Base-by-base conservation (phyloP, 1,284 basidiomycete genomes). In the Papiliotrema flavescens region DNA sequence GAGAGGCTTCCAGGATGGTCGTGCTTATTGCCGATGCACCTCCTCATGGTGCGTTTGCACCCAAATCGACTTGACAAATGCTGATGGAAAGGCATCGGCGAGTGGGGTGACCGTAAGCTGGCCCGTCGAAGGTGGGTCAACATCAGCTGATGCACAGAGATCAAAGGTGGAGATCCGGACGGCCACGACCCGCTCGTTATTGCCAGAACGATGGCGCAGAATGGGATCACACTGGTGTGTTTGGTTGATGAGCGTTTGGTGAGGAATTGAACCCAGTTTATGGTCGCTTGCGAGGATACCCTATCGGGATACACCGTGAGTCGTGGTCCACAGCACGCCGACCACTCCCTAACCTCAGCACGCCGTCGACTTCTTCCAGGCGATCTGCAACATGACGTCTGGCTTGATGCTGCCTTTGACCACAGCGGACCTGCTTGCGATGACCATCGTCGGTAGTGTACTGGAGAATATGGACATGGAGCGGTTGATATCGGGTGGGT, bases 391-490 rank as follows among this genome's bases (percentile, higher is more conserved):
- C 66, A 91, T 96, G 72, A 94, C 93, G 3, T 95, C 91, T 13
- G 93, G 91, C 8, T 82, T 94, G 53, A 94, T 98, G 87, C 83
- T 99, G 6, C 96, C 95, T 1, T 81, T 98, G 42, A 97, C 94
- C 4, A 98, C 93, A 15, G 96, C 95, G 28, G 89, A 93, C 71
- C 83, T 98, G 24, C 84, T 99, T 42, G 86, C 94, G n/a, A 92
- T 96, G 71, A 96, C 95, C 35, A 98, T 99, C 61, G 90, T 77
- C 51, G 95, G 92, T 22, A 91, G 90, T 65, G 95, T 98, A 28
- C 82, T 98, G 23, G 95, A 99, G 79, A 97, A 98, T 67, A 86
- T 98, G 66, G 95, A 98, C 74, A 94, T 99, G 88, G 96, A 99
- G 69, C 85, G 94, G 39, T 82, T 98, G 45, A 91, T 98, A 56